These are phyloP conservation scores for Solanum sejunctum DNA, from an alignment of 257 asterid genomes.

Conservation along the genomic window DNA sequence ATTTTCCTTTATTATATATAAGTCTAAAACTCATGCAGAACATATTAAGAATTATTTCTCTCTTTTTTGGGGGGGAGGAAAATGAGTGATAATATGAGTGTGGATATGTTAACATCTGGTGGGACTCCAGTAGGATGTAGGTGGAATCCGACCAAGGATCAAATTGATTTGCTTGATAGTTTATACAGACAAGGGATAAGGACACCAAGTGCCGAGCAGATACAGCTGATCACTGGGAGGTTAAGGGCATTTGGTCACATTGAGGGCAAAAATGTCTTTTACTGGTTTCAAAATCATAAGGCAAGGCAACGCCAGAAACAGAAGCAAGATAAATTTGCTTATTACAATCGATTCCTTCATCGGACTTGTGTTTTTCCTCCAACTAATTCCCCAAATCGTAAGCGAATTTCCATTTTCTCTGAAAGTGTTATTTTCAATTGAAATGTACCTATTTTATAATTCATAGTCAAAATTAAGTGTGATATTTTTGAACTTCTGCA, in stretches of 20 bases:
- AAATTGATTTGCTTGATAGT: slow-evolving; percentile 63
- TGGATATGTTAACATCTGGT: slow-evolving; percentile 5
- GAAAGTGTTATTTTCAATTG: neutral
- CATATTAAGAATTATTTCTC: neutral
- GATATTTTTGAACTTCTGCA: neutral
- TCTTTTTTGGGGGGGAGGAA: neutral
- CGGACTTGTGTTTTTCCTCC: slow-evolving; percentile 13
- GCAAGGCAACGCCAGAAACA: slow-evolving; percentile 92
- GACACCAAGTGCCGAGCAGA: slow-evolving; percentile 78
- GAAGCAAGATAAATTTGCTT: slow-evolving; percentile 33
- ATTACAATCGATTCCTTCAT: slow-evolving; percentile 32
- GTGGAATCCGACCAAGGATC: slow-evolving; percentile 91
- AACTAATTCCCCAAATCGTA: slow-evolving; percentile 34
- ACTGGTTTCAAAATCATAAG: slow-evolving; percentile 91
- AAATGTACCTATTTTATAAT: neutral
- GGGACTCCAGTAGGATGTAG: slow-evolving; percentile 34
- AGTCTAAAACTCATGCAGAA: neutral
- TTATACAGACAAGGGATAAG: slow-evolving; percentile 61
- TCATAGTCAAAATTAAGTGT: neutral
- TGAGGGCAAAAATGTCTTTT: slow-evolving; percentile 82
- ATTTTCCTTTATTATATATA: neutral
- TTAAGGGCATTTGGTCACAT: slow-evolving; percentile 60
- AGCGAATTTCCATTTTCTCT: neutral
- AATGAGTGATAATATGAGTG: slow-evolving; percentile 26
- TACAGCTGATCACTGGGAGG: slow-evolving; percentile 53